Base-by-base conservation (phyloP, 768 basidiomycete species). In the Kwoniella sp. region DNA sequence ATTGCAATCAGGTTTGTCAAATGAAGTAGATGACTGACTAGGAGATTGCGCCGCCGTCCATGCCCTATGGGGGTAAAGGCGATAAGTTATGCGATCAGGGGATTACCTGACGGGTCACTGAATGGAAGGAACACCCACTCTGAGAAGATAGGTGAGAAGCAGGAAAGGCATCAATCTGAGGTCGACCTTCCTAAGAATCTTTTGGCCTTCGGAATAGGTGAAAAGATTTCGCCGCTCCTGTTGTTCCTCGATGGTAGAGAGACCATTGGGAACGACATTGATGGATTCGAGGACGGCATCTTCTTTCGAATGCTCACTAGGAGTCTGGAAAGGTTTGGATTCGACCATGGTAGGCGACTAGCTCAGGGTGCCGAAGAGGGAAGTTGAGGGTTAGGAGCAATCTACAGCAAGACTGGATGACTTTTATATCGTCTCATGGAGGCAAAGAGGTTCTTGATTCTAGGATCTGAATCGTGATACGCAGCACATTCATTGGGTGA, bases 131-230 rank as follows among this genome's bases (percentile, higher is more conserved):
- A 31, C 4, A 34, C 58, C 12, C 2, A 59, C 58, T 31, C 52
- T 56, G 38, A 64, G 26, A 22, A 64, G 31, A 52, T 64, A 64
- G 17, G 63, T 53, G 22, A 64, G 30, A 4, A 64, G 25, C 30
- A 64, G 30, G 48, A 64, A 51, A 2, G 63, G 63, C 56, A 64
- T 51, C 28, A 64, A 30, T 23, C 50, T 48, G 26, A 54, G 9
- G 41, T 64, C 63, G 63, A 53, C 63, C 28, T 58, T 57, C 26
- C 56, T 55, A 8, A 55, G n/a, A 12, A 64, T 41, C 48, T 58
- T 57, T n/a, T 58, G 37, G 29, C 55, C 63, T 29, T 64, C 55
- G 1, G 54, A 38, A 47, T 64, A 64, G 13, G 47, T 51, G 30
- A 64, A 64, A 7, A 63, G 41, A 8, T 15, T 31, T 55, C 61